phyloP scores from a whole-genome alignment of 306 rosid genomes.

The Cucurbita argyrosperma region DNA sequence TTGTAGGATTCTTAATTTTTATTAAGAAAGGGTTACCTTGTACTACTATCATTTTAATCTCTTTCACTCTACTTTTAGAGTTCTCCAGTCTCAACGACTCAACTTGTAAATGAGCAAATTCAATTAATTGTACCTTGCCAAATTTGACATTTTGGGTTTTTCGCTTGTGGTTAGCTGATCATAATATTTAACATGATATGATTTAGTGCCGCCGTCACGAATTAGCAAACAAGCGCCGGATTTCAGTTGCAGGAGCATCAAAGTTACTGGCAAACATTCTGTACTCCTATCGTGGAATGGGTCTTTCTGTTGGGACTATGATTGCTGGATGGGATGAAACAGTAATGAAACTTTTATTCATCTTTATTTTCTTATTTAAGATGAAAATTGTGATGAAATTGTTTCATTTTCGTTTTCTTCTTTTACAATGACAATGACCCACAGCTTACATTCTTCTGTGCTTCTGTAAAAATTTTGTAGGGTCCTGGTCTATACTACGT shows the following conservation, averaged over 20 bases:
- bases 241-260: conserved; percentile 94
- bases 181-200: not conserved
- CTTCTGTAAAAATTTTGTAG: conserved; percentile 12
- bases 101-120: not conserved
- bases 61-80: not conserved
- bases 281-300: conserved; percentile 96
- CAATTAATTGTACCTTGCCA: not conserved
- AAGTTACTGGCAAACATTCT: conserved; percentile 87
- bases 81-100: not conserved
- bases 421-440: not conserved
- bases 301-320: conserved; percentile 95
- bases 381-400: conserved; percentile 14
- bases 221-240: conserved; percentile 81
- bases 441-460: not conserved
- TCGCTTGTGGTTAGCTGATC: not conserved
- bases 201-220: conserved; percentile 75
- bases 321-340: conserved; percentile 99
- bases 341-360: conserved; percentile 24
- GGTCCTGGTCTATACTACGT: conserved; percentile 95
- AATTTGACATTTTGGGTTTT: not conserved
- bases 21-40: not conserved
- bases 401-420: not conserved
- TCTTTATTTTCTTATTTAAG: not conserved
- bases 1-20: not conserved
- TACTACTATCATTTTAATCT: not conserved